Base-by-base conservation (phyloP, 1,139 yeast genomes). In the Lodderomyces elongisporus region DNA sequence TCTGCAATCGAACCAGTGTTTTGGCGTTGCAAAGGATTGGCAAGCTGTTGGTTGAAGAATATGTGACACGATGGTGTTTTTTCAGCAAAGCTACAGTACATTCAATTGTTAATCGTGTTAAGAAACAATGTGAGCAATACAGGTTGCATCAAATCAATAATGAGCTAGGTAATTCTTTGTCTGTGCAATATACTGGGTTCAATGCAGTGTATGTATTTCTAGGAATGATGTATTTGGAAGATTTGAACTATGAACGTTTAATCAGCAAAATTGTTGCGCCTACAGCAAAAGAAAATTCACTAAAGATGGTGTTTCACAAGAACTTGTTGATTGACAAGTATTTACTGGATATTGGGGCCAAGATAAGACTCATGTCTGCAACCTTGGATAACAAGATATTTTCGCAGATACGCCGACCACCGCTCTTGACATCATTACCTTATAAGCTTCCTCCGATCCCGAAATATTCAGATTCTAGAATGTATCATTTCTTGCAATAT, bases 11-110 rank as follows among this genome's bases (percentile, higher is more conserved):
- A 10, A 35, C 38, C 18, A 30, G 29, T 9, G 23, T 23, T 21
- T 31, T 15, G 18, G 27, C 27, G 9, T 26, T 35, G 22, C 30
- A 35, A 15, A 30, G 22, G 10, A 27, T 35, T 24, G 38, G 38
- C 8, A n/a, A 13, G 10, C 38, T 35, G 38, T 16, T 35, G 22
- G 14, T 30, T 13, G 17, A 21, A 3, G 38, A 35, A 16, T 24
- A 25, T 14, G 7, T 30, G 26, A 21, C n/a, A 9, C 28, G 20
- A 17, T 29, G 36, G 31, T 20, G 20, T 12, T 24, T 33, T 8
- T 17, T 17, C 25, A 25, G 25, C 14, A 24, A 2, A n/a, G n/a
- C n/a, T n/a, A n/a, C n/a, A n/a, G 5, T 12, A 14, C 9, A 22
- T 23, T 20, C 30, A 26, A 14, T n/a, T 18, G 10, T 3, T 10